A percentile compares a stretch with the other conserved stretches of the same genome.
phyloP scores from a whole-genome alignment of 1,284 basidiomycete species.

The Hemileia vastatrix region DNA sequence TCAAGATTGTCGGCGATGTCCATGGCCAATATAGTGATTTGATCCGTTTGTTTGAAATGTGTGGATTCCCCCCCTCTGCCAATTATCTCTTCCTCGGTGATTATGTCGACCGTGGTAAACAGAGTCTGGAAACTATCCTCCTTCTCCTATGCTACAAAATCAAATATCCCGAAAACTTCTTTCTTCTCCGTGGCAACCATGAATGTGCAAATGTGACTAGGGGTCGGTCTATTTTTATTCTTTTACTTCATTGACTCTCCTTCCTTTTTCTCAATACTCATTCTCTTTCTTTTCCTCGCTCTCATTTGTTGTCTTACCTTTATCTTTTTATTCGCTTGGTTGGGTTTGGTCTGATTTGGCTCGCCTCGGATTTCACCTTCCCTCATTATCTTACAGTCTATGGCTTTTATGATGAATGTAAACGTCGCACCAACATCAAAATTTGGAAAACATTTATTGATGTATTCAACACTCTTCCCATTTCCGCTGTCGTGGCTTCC shows the following conservation, averaged over 20 bases:
- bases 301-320: no score
- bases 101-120: slow-evolving; percentile 98
- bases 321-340: no score
- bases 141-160: slow-evolving; percentile 96
- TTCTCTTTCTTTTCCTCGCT: not conserved
- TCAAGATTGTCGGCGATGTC: slow-evolving; percentile 98
- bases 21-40: slow-evolving; percentile 98
- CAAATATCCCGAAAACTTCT: slow-evolving; percentile 99
- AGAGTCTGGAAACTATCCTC: slow-evolving; percentile 94
- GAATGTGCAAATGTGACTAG: slow-evolving; percentile 98
- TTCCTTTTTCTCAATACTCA: not conserved
- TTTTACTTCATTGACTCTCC: not conserved
- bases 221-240: slow-evolving; percentile 51
- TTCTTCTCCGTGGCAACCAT: slow-evolving; percentile 93
- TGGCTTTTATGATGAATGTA: slow-evolving; percentile 99
- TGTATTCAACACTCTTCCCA: slow-evolving; percentile 97
- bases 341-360: no score
- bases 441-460: slow-evolving; percentile 99
- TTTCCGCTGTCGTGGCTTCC: slow-evolving; percentile 94
- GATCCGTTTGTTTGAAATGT: slow-evolving; percentile 98
- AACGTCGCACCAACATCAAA: slow-evolving; percentile 98
- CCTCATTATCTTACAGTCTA: slow-evolving; percentile 78
- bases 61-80: slow-evolving; percentile 90
- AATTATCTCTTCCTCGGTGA: slow-evolving; percentile 99
- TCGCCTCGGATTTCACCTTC: no score